Base-by-base conservation (phyloP, 2,329 filamentous ascomycete species). In the Catunica adiposa region DNA sequence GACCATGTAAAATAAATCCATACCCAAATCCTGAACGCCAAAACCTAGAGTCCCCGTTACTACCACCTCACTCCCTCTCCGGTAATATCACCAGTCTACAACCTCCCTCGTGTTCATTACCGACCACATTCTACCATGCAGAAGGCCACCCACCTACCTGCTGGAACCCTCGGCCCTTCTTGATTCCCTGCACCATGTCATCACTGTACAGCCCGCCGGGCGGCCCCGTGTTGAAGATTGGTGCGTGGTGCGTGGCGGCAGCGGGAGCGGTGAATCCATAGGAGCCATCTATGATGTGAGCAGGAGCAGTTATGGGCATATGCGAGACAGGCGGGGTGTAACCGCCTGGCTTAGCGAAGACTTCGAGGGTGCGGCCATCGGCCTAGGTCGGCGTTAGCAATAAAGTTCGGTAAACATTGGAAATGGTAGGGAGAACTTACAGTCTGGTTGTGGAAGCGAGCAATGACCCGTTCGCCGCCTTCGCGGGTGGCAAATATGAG, bases 361-460 rank as follows among this genome's bases (percentile, higher is more conserved):
- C 83, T 64, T 84, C 78, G 55, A 90, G 75, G 15, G 84, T 68
- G 61, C 83, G 76, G 51, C 85, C 85, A 63, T 90, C 86, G 63
- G 86, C 86, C 84, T 81, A 59, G 29, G 34, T 53, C 54, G 55
- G 54, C 55, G 37, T 38, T 29, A 14, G 17, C 34, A 47, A 42
- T 37, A 9, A 17, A 47, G 20, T 47, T 31, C 17, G 8, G 5
- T 8, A 7, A 40, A 3, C 20, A 11, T 23, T 23, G 20, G 23
- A 31, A 17, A 42, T 17, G 17, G 5, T 55, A 34, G 5, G 29
- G 29, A 34, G 29, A 34, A 29, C 80, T 61, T 66, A 86, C 85
- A 64, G 80, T 87, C 70, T 88, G 82, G 65, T 84, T 81, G 68
- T 92, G 83, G 67, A 90, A 90, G 2, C 76, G 85, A 58, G 77